Evolutionary conservation across 176 grass and related monocot species (phyloP).

Genomic region (Eragrostis curvula): DNA sequence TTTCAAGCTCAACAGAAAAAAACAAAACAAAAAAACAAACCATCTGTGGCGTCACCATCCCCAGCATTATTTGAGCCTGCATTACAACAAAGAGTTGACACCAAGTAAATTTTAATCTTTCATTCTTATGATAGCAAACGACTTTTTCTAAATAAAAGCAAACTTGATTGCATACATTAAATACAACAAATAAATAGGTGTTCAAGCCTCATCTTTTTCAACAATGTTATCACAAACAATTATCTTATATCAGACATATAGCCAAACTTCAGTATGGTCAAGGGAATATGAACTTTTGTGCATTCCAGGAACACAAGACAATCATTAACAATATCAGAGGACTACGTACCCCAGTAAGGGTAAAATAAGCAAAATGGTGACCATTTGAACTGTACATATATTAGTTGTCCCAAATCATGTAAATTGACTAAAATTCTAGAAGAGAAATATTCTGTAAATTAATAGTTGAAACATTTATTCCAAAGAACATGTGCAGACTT

Average conservation of each 20-base stretch:
- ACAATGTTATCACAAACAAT: constrained; percentile 1
- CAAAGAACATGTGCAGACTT: not conserved
- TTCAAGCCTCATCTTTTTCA: not conserved
- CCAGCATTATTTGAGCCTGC: constrained; percentile 96
- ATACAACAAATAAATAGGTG: constrained; percentile 1
- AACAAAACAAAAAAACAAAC: constrained; percentile 51
- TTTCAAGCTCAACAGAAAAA: constrained; percentile 22
- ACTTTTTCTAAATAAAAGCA: constrained; percentile 3
- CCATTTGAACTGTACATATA: not conserved
- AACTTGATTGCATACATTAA: constrained; percentile 11
- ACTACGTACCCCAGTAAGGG: constrained; percentile 8
- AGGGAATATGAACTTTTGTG: not conserved
- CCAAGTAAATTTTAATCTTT: constrained; percentile 2
- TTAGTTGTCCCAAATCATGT: not conserved
- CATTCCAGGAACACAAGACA: constrained; percentile 14
- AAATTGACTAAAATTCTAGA: constrained; percentile 17
- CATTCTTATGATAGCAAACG: constrained; percentile 16
- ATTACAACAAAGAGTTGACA: constrained; percentile 34
- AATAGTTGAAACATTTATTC: constrained; percentile 10
- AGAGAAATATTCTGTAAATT: not conserved
- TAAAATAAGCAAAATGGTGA: constrained; percentile 1
- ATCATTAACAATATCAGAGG: constrained; percentile 17
- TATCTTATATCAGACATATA: not conserved
- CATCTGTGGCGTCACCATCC: constrained; percentile 83
- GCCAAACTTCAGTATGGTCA: constrained; percentile 27